Percentiles rank a stretch among this genome's conserved stretches.
phyloP scores from a whole-genome alignment of 192 early-diverging fungal species.

The Linnemannia hyalina region DNA sequence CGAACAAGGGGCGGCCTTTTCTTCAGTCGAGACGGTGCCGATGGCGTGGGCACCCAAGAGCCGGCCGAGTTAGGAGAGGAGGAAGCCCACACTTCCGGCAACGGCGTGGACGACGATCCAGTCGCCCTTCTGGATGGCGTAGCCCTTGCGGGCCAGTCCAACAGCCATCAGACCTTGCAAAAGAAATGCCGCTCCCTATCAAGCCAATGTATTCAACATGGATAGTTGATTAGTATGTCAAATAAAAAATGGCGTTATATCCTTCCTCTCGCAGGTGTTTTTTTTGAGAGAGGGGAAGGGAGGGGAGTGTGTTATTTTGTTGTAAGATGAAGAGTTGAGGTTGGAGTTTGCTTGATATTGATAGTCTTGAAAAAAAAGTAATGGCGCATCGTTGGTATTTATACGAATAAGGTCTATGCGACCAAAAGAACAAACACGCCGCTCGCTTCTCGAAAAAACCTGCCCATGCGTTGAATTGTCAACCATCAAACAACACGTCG shows the following conservation, averaged over 20 bases:
- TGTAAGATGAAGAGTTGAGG: not conserved
- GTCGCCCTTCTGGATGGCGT: slow-evolving; percentile 77
- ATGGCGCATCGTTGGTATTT: not conserved
- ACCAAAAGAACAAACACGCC: not conserved
- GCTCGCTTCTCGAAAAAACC: not conserved
- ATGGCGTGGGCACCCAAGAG: slow-evolving; percentile 86
- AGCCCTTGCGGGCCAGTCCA: slow-evolving; percentile 72
- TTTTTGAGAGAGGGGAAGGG: not conserved
- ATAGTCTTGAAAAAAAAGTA: not conserved
- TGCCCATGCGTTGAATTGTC: not conserved
- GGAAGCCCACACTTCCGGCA: slow-evolving; percentile 90
- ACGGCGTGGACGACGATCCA: slow-evolving; percentile 89
- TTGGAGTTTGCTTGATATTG: not conserved
- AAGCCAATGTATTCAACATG: not conserved
- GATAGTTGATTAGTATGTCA: not conserved
- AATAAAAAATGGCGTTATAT: slow-evolving; percentile 40
- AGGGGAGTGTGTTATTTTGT: not conserved
- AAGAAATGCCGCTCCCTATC: slow-evolving; percentile 38
- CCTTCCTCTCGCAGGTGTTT: slow-evolving; percentile 44
- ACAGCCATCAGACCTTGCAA: slow-evolving; percentile 88
- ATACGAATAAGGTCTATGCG: not conserved
- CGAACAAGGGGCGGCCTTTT: slow-evolving; percentile 74
- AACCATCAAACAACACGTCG: not conserved
- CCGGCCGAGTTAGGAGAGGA: slow-evolving; percentile 82
- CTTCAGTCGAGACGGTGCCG: slow-evolving; percentile 79